Conservation (phyloP, 306 rosid species). For the Lupinus albus region DNA sequence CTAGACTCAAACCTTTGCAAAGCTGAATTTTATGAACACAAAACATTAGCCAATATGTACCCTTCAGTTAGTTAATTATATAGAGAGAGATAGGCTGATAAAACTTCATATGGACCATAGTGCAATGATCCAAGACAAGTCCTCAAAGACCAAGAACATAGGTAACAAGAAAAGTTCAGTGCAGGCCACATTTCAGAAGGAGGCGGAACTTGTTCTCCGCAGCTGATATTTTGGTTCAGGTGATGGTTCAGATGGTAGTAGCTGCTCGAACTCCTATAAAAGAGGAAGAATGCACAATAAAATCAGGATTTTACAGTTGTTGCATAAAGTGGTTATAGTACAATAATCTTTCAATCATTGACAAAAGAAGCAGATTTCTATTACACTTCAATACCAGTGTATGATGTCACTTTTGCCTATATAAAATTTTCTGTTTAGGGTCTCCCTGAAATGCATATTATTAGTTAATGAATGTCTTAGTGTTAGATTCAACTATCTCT, state of each 20-base stretch:
- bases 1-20: conserved; percentile 39
- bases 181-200: conserved; percentile 50
- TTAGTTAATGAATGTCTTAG: too few species aligned
- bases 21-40: conserved; percentile 41
- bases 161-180: conserved; percentile 28
- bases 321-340: conserved; percentile 16
- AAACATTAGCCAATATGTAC: conserved; percentile 45
- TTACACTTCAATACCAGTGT: background rate
- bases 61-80: conserved; percentile 45
- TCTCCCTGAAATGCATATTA: too few species aligned
- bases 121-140: conserved; percentile 27
- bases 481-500: too few species aligned
- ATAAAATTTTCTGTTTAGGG: background rate
- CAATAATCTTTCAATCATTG: conserved; percentile 13
- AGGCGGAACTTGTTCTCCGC: conserved; percentile 68
- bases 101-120: conserved; percentile 4
- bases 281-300: conserved; percentile 1
- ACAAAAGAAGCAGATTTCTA: background rate
- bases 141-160: conserved; percentile 23
- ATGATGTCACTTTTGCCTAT: too few species aligned
- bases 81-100: conserved; percentile 32
- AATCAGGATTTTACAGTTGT: conserved; percentile 17
- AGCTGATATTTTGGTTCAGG: conserved; percentile 61
- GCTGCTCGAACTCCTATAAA: conserved; percentile 59
- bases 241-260: conserved; percentile 37